Base-by-base conservation (phyloP, 1,284 basidiomycete genomes). In the Ceratobasidium theobromae region DNA sequence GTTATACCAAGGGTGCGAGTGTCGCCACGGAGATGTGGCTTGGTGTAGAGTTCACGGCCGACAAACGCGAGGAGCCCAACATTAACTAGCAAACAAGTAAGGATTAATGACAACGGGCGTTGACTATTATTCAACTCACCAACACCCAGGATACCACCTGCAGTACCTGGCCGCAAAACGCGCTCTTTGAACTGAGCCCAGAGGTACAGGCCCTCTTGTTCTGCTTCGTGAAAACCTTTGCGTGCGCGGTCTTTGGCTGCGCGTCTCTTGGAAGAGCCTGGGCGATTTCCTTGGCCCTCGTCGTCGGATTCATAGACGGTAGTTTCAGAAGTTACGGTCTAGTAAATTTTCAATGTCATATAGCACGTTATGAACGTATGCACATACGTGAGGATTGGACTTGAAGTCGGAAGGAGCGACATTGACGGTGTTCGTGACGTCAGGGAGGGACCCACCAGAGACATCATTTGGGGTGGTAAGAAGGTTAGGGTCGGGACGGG, bases 101-200 rank as follows among this genome's bases (percentile, higher is more conserved):
- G 51, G 12, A 35, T 33, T 16, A 43, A 28, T 41, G 9, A 45
- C 1, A 21, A 41, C 23, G 30, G 54, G 28, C 32, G 32, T 18
- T 12, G 43, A 49, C 48, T 35, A 57, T 45, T 21, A 14, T 27
- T 45, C 12, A 5, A 79, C 83, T 25, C 70, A 89, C 88, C 79
- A 40, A 91, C 75, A 64, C 89, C 89, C 69, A 91, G 70, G 21
- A 91, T 77, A 49, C 90, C 89, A 48, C 89, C 88, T 5, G 87
- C 86, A 60, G 89, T 84, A 33, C 84, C 82, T 18, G 89, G 89
- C 30, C 84, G 81, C 65, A 91, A 77, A 30, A 91, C 70, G 67
- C 84, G 81, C 43, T 85, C 79, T 72, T 86, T 87, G 25, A 83
- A 77, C 65, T 81, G 74, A 16, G 82, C 77, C 82, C 83, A 88